Base-by-base conservation (phyloP, 139 green algal genomes). In the Asterochloris erici region DNA sequence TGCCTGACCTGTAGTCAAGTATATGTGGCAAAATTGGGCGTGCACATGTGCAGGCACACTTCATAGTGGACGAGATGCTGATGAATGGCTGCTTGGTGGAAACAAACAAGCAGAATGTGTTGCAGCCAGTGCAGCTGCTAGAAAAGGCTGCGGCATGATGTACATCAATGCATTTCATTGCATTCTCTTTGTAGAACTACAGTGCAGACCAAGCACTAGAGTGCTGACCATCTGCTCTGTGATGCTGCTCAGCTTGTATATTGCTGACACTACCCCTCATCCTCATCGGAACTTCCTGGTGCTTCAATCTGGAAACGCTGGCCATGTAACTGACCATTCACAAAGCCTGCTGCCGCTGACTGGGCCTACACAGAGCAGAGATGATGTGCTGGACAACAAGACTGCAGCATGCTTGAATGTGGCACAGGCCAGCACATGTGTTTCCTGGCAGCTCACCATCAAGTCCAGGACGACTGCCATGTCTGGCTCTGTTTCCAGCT, bases 61-160 rank as follows among this genome's bases (percentile, higher is more conserved):
- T 95, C 85, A 98, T 98, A 70, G 77, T 98, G 79, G 95, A 98
- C 79, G 95, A 98, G 82, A 97, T 98, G 94, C 73, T 98, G 62
- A 86, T 93, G 10, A 98, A 98, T 79, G 97, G 97, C 0, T 94
- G 88, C 84, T 94, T 99, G 0, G 90, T 98, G 74, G 97, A 99
- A 84, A 99, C 94, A 12, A 99, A 98, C 90, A 97, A 96, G 81
- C 54, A 83, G 21, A 98, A 96, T 83, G 87, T 98, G 0, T 80
- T 99, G 66, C 86, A 89, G 15, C 94, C 95, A 0, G 85, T 99
- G 63, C 89, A 96, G 85, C 85, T 98, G 61, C 86, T 98, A 24
- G 95, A 98, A 64, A 86, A 86, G 70, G 83, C 77, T 60, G 24
- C 23, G 21, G 66, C 66, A 71, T 71, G 66, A 26, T 21, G 10